Percentiles rank a stretch among this genome's conserved stretches.
Evolutionary conservation across 805 yeast species (phyloP).

Genomic region (Nakazawaea holstii): DNA sequence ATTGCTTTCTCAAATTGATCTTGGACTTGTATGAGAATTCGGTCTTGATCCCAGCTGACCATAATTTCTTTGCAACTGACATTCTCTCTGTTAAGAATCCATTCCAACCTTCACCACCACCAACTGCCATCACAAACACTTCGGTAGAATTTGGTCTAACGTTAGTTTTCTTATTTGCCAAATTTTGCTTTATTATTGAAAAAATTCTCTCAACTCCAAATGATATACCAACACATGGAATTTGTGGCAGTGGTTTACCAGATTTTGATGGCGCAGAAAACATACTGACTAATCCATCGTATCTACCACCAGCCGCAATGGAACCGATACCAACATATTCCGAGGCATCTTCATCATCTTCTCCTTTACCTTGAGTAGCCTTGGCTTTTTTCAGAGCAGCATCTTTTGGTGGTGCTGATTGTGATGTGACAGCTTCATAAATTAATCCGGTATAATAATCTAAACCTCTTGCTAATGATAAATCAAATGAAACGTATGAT

Average conservation of each 20-base stretch:
- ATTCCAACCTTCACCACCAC: constrained; percentile 95
- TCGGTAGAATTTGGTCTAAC: constrained; percentile 86
- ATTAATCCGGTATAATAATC: constrained; percentile 97
- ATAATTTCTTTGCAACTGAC: constrained; percentile 73
- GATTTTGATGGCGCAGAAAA: constrained; percentile 80
- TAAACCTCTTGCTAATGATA: constrained; percentile 94
- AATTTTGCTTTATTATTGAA: constrained; percentile 78
- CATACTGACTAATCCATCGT: constrained; percentile 96
- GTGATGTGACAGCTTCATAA: constrained; percentile 92
- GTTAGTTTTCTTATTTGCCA: constrained; percentile 37
- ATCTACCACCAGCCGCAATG: constrained; percentile 98
- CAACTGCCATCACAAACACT: constrained; percentile 95
- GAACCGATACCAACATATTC: constrained; percentile 98
- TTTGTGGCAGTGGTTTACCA: constrained; percentile 56
- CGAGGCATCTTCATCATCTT: constrained; percentile 83
- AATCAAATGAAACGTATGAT: constrained; percentile 70
- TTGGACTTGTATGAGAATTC: constrained; percentile 91
- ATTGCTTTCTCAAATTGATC: constrained; percentile 93
- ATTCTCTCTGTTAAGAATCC: constrained; percentile 92
- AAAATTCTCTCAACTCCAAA: constrained; percentile 96
- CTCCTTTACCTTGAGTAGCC: constrained; percentile 15
- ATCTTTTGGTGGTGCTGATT: constrained; percentile 90
- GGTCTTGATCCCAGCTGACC: constrained; percentile 86
- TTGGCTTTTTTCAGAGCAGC: constrained; percentile 61
- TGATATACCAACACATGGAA: constrained; percentile 96